phyloP scores from a whole-genome alignment of 768 basidiomycete species.

The Trametes villosa region DNA sequence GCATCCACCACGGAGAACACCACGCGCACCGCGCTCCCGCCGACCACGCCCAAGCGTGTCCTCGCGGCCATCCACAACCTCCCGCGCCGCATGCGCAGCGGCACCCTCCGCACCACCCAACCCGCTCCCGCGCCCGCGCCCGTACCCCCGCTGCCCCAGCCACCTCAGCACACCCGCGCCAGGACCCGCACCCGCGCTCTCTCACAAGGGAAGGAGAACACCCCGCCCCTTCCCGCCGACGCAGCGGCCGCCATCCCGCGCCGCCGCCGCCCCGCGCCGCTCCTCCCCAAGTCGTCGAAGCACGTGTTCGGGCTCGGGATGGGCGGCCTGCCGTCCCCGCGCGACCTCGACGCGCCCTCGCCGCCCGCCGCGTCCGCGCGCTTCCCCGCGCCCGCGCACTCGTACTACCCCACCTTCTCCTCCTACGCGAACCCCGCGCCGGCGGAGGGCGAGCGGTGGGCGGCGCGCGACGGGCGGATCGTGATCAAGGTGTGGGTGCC shows the following conservation, averaged over 20 bases:
- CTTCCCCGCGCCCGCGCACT: neutral
- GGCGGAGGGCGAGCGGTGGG: conserved; percentile 30
- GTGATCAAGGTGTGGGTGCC: conserved; percentile 46
- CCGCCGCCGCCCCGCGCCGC: conserved; percentile 18
- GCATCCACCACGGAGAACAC: conserved; percentile 2
- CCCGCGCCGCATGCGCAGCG: conserved; percentile 25
- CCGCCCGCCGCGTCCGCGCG: neutral
- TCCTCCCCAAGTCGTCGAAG: conserved; percentile 14
- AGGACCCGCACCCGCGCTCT: neutral
- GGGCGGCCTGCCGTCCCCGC: conserved; percentile 4
- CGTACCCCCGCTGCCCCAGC: neutral
- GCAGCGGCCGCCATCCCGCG: neutral
- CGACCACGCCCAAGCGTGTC: conserved; percentile 19
- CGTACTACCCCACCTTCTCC: neutral
- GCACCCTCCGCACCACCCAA: conserved; percentile 8
- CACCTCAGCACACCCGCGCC: neutral
- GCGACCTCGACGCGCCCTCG: conserved; percentile 14
- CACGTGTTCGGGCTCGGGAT: conserved; percentile 8
- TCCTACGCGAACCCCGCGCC: neutral
- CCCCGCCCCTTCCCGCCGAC: conserved; percentile 1
- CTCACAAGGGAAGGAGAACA: conserved; percentile 25
- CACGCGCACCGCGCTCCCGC: neutral
- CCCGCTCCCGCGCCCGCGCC: neutral
- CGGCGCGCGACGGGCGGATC: conserved; percentile 39
- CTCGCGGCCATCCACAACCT: conserved; percentile 30